phyloP scores from a whole-genome alignment of 176 grass and related monocot genomes.

The Thalia dealbata region DNA sequence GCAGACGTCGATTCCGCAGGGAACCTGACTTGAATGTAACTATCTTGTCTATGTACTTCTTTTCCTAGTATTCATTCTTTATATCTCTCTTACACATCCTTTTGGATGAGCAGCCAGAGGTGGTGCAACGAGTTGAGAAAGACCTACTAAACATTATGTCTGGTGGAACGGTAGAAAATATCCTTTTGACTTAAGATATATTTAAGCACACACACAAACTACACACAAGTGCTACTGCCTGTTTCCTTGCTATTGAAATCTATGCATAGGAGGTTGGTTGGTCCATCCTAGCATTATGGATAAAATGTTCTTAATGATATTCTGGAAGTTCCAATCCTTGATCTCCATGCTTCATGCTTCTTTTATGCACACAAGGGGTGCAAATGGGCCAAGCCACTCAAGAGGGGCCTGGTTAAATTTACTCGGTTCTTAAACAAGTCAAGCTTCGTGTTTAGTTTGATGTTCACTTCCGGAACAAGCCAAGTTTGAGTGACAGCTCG shows the following conservation, averaged over 20 bases:
- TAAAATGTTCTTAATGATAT: not conserved
- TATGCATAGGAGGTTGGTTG: not conserved
- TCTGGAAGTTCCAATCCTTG: not conserved
- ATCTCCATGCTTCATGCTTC: not conserved
- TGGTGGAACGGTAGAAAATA: conserved; percentile 42
- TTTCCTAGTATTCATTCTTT: not conserved
- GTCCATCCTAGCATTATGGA: not conserved
- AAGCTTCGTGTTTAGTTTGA: not conserved
- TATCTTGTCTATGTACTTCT: conserved; percentile 10
- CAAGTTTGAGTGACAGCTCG: no score
- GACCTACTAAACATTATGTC: conserved; percentile 68
- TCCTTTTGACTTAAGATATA: conserved; percentile 34
- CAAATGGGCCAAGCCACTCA: not conserved
- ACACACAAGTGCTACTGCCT: not conserved
- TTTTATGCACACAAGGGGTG: not conserved
- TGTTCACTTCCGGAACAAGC: no score
- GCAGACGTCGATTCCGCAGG: conserved; percentile 63
- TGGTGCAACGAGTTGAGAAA: conserved; percentile 67
- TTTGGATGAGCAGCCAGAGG: conserved; percentile 43
- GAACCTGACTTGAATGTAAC: conserved; percentile 81
- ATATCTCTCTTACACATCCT: not conserved
- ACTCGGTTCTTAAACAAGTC: not conserved
- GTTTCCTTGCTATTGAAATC: not conserved
- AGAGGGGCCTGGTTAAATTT: not conserved
- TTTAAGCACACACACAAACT: no score